These are phyloP conservation scores for Fraxinus greggii DNA, from an alignment of 305 asterid genomes.

Conservation along the genomic window DNA sequence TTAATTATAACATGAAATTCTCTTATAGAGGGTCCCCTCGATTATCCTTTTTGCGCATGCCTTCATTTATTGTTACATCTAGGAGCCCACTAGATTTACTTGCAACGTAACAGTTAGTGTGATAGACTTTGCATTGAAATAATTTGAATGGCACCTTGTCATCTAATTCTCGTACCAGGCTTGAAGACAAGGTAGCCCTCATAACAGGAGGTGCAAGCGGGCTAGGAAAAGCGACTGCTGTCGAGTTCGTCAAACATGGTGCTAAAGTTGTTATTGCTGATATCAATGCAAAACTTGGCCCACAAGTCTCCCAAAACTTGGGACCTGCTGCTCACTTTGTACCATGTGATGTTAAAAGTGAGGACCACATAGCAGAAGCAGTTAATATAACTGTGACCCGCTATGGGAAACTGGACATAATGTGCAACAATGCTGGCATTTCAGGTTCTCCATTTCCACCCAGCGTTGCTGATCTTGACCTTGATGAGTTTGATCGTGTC, in stretches of 20 bases:
- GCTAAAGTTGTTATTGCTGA: slow-evolving; percentile 48
- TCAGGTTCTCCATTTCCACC: slow-evolving; percentile 4
- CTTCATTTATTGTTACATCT: background rate
- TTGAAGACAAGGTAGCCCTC: slow-evolving; percentile 52
- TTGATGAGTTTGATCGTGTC: slow-evolving; percentile 30
- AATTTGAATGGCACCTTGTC: background rate
- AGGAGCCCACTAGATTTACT: background rate
- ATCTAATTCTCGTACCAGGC: slow-evolving; percentile 23
- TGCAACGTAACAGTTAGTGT: background rate
- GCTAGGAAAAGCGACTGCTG: slow-evolving; percentile 45
- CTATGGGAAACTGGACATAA: slow-evolving; percentile 42
- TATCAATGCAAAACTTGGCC: slow-evolving; percentile 36
- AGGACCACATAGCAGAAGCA: slow-evolving; percentile 34
- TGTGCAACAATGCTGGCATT: slow-evolving; percentile 45
- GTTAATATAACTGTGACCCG: slow-evolving; percentile 28
- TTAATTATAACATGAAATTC: background rate
- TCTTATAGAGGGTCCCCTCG: background rate
- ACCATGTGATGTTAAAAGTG: slow-evolving; percentile 36
- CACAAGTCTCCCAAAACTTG: slow-evolving; percentile 22
- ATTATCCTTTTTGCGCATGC: background rate
- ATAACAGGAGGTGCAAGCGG: slow-evolving; percentile 63
- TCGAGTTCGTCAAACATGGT: slow-evolving; percentile 41
- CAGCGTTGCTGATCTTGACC: slow-evolving; percentile 31
- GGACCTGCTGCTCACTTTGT: slow-evolving; percentile 33
- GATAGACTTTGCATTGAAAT: too few species aligned